Base-by-base conservation (phyloP, 2,329 filamentous ascomycete genomes). In the Talaromyces rugulosus region DNA sequence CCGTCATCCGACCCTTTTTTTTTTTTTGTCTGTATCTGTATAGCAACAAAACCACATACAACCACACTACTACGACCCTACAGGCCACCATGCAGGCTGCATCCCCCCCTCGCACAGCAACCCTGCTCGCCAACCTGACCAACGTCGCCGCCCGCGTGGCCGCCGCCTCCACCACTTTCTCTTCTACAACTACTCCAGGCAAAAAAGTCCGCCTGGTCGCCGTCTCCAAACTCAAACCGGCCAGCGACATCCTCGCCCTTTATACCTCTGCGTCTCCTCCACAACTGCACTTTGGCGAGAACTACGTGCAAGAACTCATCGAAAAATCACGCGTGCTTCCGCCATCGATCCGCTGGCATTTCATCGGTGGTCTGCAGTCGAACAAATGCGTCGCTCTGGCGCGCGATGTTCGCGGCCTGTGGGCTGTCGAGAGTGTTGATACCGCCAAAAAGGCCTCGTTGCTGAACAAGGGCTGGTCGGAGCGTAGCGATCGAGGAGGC, bases 201-300 rank as follows among this genome's bases (percentile, higher is more conserved):
- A 52, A 70, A 61, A 65, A 71, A 27, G 67, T 75, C 51, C 89
- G 95, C 54, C 84, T 99, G 44, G 92, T 99, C 50, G 94, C 95
- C 31, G 95, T 99, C 56, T 97, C 93, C 47, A 99, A 99, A 78
- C 83, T 97, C 67, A 98, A 99, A 79, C 94, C 95, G 14, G 91
- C 88, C 63, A 90, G 90, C 70, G 95, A 99, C 75, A 90, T 99
- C 70, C 83, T 96, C 60, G 89, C 92, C 33, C 85, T 99, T 0
- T 89, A 47, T 16, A 96, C 78, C 31, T 40, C 30, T 85, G 30
- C 56, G 1, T 9, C 56, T 6, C 42, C 59, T 89, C 96, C 78
- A 1, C 90, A 93, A 60, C 68, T 82, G 18, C 91, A 99, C 78
- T 98, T 98, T 75, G 95, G 95, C 69, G 95, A 99, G 79, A 99